phyloP scores from a whole-genome alignment of 306 rosid species.

The Trifolium dubium region DNA sequence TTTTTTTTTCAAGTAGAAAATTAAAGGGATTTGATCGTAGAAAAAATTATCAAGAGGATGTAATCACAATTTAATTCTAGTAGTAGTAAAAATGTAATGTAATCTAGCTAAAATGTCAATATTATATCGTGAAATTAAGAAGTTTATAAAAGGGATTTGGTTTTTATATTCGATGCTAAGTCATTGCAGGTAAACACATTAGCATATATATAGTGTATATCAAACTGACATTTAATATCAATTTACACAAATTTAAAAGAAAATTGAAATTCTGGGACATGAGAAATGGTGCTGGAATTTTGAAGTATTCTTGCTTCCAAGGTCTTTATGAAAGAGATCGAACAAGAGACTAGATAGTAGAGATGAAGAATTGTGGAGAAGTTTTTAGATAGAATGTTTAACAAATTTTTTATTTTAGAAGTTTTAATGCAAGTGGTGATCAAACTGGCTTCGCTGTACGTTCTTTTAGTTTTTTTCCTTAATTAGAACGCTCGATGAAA shows the following conservation, averaged over 20 bases:
- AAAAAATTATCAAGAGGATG: too few species aligned
- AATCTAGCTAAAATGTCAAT: neutral
- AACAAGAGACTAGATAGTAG: neutral
- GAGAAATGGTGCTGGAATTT: neutral
- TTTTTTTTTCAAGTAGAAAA: neutral
- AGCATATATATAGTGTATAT: neutral
- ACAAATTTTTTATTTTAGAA: neutral
- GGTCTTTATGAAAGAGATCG: slow-evolving; percentile 12
- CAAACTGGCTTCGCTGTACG: slow-evolving; percentile 9
- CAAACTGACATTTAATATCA: neutral
- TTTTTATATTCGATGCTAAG: neutral
- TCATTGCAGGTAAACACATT: neutral
- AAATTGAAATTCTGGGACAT: neutral
- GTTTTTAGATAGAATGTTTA: neutral
- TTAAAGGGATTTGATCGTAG: neutral
- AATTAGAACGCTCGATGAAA: neutral
- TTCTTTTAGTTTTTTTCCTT: neutral
- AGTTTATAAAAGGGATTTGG: neutral
- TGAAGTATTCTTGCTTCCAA: slow-evolving; percentile 1
- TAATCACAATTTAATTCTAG: neutral
- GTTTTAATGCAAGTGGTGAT: slow-evolving; percentile 17
- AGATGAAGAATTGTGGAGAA: slow-evolving; percentile 12
- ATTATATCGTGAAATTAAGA: neutral
- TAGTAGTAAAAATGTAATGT: slow-evolving; percentile 1
- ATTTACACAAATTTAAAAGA: neutral